A percentile compares a stretch with the other conserved stretches of the same genome.
phyloP scores from a whole-genome alignment of 73 alveolate species.

The Paramecium tetraurelia region DNA sequence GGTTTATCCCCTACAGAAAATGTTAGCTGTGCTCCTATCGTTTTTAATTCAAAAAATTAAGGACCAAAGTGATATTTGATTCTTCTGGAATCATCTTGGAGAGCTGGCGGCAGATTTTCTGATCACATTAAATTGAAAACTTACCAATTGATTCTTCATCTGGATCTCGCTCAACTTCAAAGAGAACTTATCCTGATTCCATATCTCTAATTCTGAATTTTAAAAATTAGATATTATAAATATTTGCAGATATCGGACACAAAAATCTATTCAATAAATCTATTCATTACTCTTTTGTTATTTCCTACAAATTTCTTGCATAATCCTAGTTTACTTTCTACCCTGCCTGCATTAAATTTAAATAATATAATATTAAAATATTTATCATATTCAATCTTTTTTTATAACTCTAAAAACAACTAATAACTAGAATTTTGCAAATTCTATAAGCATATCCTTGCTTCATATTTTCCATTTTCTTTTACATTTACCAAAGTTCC shows the following conservation, averaged over 20 bases:
- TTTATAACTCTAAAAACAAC: not conserved
- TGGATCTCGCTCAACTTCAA: slow-evolving; percentile 74
- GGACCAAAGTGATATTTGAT: slow-evolving; percentile 91
- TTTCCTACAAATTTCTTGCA: not conserved
- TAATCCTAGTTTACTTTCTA: not conserved
- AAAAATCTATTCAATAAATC: slow-evolving; percentile 53
- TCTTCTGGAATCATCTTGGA: slow-evolving; percentile 77
- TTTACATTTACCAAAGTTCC: not conserved
- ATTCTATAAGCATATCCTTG: not conserved
- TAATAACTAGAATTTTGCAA: not conserved
- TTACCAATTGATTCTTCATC: slow-evolving; percentile 65
- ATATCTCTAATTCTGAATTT: slow-evolving; percentile 73
- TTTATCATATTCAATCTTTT: not conserved
- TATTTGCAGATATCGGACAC: slow-evolving; percentile 78
- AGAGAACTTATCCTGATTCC: slow-evolving; percentile 74
- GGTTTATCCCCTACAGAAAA: slow-evolving; percentile 80
- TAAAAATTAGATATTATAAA: slow-evolving; percentile 71
- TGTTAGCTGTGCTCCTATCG: slow-evolving; percentile 78
- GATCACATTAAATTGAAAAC: not conserved
- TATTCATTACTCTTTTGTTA: not conserved
- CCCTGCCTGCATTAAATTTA: slow-evolving; percentile 14
- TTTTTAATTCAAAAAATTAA: slow-evolving; percentile 75
- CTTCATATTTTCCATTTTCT: not conserved
- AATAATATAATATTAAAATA: not conserved
- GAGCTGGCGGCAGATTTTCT: slow-evolving; percentile 80